Evolutionary conservation across 495 filamentous ascomycete species (phyloP).

Genomic region (Penicillium egyptiacum): DNA sequence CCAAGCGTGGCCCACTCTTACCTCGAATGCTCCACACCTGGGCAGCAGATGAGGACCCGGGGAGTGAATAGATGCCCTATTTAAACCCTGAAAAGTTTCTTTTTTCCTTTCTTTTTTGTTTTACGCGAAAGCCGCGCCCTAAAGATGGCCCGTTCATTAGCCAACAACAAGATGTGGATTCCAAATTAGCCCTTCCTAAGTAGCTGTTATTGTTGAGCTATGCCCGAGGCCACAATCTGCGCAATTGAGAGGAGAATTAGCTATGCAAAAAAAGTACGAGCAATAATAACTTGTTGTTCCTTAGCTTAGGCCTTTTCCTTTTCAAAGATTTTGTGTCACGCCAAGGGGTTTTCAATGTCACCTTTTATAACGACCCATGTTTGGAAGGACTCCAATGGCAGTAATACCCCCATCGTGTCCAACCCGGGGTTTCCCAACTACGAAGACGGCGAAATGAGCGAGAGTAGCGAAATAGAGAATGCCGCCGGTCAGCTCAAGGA

Average conservation of each 20-base stretch:
- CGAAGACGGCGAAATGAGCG: constrained; percentile 12
- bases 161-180: constrained; percentile 1
- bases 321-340: background rate
- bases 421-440: background rate
- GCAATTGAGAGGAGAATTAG: background rate
- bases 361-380: background rate
- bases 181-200: background rate
- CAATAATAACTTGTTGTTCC: background rate
- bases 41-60: background rate
- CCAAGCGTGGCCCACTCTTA: background rate
- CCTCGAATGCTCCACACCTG: background rate
- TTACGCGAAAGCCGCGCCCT: background rate
- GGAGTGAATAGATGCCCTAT: background rate
- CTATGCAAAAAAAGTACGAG: constrained; percentile 1
- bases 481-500: constrained; percentile 13
- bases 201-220: background rate
- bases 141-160: background rate
- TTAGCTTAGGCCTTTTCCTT: background rate
- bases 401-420: background rate
- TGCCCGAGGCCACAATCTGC: background rate
- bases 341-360: background rate
- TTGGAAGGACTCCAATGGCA: background rate
- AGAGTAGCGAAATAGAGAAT: constrained; percentile 2
- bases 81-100: no score
- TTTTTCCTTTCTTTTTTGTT: background rate